Evolutionary conservation across 164 flowering plant species (phyloP).

Genomic region (Echeveria elegans): DNA sequence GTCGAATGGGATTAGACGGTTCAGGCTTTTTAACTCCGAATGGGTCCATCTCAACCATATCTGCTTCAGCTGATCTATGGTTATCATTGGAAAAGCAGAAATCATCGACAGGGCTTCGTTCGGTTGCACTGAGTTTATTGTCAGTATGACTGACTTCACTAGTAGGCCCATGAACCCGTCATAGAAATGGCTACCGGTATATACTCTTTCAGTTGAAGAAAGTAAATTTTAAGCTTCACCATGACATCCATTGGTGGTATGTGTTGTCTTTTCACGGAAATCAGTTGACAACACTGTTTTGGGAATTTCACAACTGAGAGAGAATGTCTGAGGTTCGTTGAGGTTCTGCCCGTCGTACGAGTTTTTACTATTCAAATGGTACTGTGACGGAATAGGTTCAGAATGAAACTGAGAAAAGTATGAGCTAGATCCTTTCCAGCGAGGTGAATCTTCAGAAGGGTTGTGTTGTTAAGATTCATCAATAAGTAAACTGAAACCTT

Average conservation of each 20-base stretch:
- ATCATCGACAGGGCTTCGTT: background rate
- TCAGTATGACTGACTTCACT: background rate
- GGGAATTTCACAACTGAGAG: conserved; percentile 14
- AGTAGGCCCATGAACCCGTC: background rate
- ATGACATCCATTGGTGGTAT: background rate
- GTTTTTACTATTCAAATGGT: conserved; percentile 16
- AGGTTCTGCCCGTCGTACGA: conserved; percentile 11
- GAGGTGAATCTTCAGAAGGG: conserved; percentile 62
- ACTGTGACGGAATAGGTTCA: conserved; percentile 17
- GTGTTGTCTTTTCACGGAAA: conserved; percentile 9
- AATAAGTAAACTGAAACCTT: background rate
- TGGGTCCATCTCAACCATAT: background rate
- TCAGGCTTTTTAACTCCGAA: background rate
- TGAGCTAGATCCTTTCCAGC: conserved; percentile 66
- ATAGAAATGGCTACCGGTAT: background rate
- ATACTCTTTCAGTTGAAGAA: background rate
- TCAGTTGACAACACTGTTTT: conserved; percentile 14
- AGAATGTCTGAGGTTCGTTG: conserved; percentile 16
- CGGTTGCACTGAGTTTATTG: background rate
- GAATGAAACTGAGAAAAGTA: conserved; percentile 23
- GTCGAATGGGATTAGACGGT: background rate
- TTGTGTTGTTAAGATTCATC: conserved; percentile 22
- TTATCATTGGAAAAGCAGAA: background rate
- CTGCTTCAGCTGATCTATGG: background rate
- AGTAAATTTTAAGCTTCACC: background rate